phyloP scores from a whole-genome alignment of 2,329 filamentous ascomycete species.

The Emmonsiellopsis sp. region DNA sequence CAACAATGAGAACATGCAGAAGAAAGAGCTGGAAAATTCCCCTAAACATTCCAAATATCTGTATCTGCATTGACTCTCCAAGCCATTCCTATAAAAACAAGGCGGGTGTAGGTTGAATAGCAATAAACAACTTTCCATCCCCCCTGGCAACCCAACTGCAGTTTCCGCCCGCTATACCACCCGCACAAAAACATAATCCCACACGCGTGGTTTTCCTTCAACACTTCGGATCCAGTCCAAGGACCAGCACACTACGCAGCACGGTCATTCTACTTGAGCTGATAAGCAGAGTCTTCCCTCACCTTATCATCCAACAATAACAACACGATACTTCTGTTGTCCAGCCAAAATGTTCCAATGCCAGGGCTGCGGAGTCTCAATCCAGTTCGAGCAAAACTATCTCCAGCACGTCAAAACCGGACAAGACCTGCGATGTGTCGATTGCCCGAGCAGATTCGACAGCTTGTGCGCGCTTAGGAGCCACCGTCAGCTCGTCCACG shows the following conservation, averaged over 20 bases:
- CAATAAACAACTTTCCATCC: too few species aligned
- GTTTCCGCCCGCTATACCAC: too few species aligned
- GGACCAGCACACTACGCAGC: too few species aligned
- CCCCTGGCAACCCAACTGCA: too few species aligned
- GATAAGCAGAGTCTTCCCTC: neutral
- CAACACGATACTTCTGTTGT: neutral
- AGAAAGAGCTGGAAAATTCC: neutral
- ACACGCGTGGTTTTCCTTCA: too few species aligned
- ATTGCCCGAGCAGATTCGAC: neutral
- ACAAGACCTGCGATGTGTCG: neutral
- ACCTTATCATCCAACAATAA: too few species aligned
- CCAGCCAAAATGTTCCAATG: slow-evolving; percentile 1
- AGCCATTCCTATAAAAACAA: too few species aligned
- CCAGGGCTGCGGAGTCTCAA: neutral
- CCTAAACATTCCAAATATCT: neutral
- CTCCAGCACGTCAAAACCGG: neutral
- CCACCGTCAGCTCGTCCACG: neutral
- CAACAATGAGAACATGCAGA: neutral
- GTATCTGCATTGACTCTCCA: too few species aligned
- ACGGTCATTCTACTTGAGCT: too few species aligned
- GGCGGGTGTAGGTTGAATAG: too few species aligned
- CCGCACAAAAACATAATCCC: too few species aligned
- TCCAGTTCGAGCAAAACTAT: neutral
- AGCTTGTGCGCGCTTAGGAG: neutral
- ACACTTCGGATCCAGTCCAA: too few species aligned